These are phyloP conservation scores for Blastobotrys chiropterorum DNA, from an alignment of 805 yeast species.

Conservation along the genomic window DNA sequence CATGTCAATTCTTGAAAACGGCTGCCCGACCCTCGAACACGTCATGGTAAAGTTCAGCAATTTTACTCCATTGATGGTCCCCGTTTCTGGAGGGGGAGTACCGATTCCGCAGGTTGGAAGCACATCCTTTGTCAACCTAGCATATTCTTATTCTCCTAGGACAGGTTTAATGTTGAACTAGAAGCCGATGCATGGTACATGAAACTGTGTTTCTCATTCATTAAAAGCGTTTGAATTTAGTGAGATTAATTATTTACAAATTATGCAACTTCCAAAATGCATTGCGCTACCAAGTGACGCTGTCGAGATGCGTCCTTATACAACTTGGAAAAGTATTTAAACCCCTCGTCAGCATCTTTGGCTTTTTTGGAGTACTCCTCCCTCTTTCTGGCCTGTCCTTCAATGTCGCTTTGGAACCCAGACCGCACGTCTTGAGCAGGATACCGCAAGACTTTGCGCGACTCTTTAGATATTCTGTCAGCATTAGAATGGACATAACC, in stretches of 20 bases:
- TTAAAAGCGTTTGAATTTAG: neutral
- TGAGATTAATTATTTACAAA: neutral
- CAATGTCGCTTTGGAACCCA: slow-evolving; percentile 60
- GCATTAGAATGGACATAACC: slow-evolving; percentile 81
- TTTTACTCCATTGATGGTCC: neutral
- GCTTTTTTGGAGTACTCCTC: slow-evolving; percentile 47
- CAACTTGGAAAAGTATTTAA: slow-evolving; percentile 48
- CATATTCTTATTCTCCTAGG: neutral
- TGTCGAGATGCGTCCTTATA: slow-evolving; percentile 41
- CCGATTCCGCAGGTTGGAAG: neutral
- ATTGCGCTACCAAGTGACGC: slow-evolving; percentile 36
- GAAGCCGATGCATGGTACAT: too few species aligned
- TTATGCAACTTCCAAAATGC: slow-evolving; percentile 9
- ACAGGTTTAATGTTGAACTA: neutral
- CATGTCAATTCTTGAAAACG: neutral
- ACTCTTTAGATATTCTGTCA: slow-evolving; percentile 71
- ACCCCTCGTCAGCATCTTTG: slow-evolving; percentile 50
- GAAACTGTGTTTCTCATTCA: too few species aligned
- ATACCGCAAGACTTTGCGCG: slow-evolving; percentile 68
- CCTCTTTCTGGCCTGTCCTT: slow-evolving; percentile 52
- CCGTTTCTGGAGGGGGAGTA: neutral
- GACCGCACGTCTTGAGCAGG: slow-evolving; percentile 80
- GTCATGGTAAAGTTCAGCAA: neutral
- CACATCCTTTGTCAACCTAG: neutral
- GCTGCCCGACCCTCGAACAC: neutral